Evolutionary conservation across 345 rosid species (phyloP).

Genomic region (Citrus maxima): DNA sequence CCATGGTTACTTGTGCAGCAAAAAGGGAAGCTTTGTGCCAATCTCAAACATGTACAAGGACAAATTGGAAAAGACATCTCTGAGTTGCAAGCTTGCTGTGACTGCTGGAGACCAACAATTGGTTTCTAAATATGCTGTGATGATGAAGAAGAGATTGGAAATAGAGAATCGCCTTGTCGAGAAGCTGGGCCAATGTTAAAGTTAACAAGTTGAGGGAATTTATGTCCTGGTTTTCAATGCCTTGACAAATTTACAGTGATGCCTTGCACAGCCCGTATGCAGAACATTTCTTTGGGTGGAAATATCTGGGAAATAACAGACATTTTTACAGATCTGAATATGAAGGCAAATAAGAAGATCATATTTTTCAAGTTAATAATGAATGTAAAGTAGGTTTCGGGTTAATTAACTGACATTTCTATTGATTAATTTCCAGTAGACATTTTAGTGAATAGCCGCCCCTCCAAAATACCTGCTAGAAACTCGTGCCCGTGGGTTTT

Average conservation of each 20-base stretch:
- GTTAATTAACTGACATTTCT: background rate
- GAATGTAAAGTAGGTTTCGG: background rate
- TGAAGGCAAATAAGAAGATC: background rate
- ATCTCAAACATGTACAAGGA: slow-evolving; percentile 60
- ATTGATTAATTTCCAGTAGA: too few species aligned
- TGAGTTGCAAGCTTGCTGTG: slow-evolving; percentile 61
- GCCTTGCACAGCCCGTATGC: background rate
- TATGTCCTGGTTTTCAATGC: background rate
- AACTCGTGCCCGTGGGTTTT: too few species aligned
- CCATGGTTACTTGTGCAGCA: slow-evolving; percentile 84
- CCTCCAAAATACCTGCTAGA: too few species aligned
- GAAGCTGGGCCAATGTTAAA: slow-evolving; percentile 59
- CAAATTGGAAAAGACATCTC: slow-evolving; percentile 62
- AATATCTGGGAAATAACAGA: background rate
- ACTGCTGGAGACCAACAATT: slow-evolving; percentile 47
- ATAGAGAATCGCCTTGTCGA: slow-evolving; percentile 65
- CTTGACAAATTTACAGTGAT: background rate
- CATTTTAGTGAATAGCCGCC: too few species aligned
- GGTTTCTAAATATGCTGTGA: slow-evolving; percentile 42
- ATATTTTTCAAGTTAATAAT: background rate
- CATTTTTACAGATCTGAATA: too few species aligned
- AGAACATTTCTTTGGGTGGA: background rate
- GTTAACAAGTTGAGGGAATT: background rate
- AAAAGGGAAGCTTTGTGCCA: slow-evolving; percentile 59
- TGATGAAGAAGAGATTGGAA: slow-evolving; percentile 76